Conservation (phyloP, 1,284 basidiomycete genomes). For the Tilletiopsis washingtonensis region DNA sequence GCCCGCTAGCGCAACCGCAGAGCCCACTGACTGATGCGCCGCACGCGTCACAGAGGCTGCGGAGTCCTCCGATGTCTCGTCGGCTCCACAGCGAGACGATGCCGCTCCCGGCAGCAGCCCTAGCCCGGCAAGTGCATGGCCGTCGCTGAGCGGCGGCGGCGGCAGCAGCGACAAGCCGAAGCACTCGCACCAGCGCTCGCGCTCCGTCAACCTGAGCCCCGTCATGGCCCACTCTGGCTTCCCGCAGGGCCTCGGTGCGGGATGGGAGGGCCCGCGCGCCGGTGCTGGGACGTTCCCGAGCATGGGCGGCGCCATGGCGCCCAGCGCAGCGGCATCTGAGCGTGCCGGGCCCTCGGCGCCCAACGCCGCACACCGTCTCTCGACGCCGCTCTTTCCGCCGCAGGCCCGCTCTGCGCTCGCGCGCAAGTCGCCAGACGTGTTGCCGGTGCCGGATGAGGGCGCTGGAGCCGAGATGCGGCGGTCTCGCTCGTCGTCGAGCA, state of each 20-base stretch:
- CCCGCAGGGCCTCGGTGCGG: not conserved
- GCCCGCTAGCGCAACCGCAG: no score
- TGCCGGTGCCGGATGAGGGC: no score
- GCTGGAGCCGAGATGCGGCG: not conserved
- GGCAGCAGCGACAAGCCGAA: constrained; percentile 22
- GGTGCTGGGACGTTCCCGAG: not conserved
- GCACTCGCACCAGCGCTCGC: constrained; percentile 7
- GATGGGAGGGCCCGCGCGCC: not conserved
- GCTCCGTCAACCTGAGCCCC: constrained; percentile 11
- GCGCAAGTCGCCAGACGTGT: no score
- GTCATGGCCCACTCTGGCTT: not conserved
- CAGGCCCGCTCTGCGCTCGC: not conserved
- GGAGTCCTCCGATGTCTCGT: no score
- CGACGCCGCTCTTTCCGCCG: no score
- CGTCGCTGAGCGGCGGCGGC: no score
- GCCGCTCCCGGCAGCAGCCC: no score
- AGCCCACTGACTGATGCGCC: no score
- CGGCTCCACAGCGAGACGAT: no score
- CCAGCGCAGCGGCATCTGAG: not conserved
- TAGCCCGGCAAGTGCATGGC: no score
- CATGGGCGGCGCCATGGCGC: not conserved
- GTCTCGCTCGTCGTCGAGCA: not conserved
- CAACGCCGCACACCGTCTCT: no score
- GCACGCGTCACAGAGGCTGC: no score
- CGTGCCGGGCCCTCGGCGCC: not conserved